Base-by-base conservation (phyloP, 2,329 filamentous ascomycete genomes). In the Gyromitra esculenta region DNA sequence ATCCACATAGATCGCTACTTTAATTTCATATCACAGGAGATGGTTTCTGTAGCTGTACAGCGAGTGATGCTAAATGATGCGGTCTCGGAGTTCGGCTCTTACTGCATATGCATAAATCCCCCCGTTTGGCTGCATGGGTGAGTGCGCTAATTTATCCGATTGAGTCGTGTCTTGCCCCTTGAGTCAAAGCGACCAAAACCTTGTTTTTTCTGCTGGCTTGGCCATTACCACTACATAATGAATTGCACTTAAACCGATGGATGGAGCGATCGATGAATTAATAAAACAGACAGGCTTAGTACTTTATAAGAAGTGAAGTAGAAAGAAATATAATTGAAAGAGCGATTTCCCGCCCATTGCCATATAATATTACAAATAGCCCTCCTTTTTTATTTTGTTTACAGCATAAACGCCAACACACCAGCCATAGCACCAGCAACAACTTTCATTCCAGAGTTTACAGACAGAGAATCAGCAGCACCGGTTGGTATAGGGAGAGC, bases 331-430 rank as follows among this genome's bases (percentile, higher is more conserved):
- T 13, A 37, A 65, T 37, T 37, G 43, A 54, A 67, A 67, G 21
- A 56, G 25, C 64, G 11, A 57, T 35, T 35, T 18, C 37, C n/a
- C 37, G 41, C 57, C 9, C 39, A 62, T 62, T 41, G 15, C 11
- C 6, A 59, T 66, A 67, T 18, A 35, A 25, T 54, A 68, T 68
- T 68, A 68, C 52, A 68, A 57, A 68, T 43, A 45, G 18, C 3
- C 2, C 5, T 15, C 15, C 18, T 35, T 18, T 21, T 5, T 13
- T 37, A 48, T 13, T 43, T 39, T 8, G 4, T 15, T 18, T 69
- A 69, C 41, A 69, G 50, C 13, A 60, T 18, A 11, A 69, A 41
- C 13, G 66, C 66, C 54, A 69, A 60, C 9, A 39, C 54, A 25
- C 66, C 66, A 1, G 66, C 66, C 6, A 60, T 11, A 11, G 31